Conservation (phyloP, 371 early-diverging fungal genomes). For the Cokeromyces recurvatus region DNA sequence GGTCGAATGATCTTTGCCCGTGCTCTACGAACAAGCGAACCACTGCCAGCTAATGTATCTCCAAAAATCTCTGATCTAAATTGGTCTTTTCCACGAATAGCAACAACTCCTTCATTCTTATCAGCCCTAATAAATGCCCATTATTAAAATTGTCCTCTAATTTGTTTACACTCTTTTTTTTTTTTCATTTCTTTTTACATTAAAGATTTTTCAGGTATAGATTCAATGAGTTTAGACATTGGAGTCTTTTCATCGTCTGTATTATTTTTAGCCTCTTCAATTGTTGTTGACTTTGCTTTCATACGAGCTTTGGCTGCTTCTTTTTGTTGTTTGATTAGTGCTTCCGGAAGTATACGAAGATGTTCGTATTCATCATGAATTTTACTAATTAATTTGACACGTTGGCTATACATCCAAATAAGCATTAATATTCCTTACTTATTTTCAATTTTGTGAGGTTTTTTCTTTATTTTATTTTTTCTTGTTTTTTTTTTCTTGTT, state of each 20-base stretch:
- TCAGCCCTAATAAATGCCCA: too few relatives aligned
- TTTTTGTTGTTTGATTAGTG: slow-evolving; percentile 52
- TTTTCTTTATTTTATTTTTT: too few relatives aligned
- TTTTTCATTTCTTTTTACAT: too few relatives aligned
- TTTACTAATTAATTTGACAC: slow-evolving; percentile 69
- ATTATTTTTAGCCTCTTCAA: slow-evolving; percentile 37
- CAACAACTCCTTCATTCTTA: slow-evolving; percentile 38
- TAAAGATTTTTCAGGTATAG: slow-evolving; percentile 31
- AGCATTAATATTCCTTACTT: too few relatives aligned
- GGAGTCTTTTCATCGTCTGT: slow-evolving; percentile 9
- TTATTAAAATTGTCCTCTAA: too few relatives aligned
- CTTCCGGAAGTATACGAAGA: slow-evolving; percentile 62
- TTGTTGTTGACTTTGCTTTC: slow-evolving; percentile 19
- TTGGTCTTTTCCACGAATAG: slow-evolving; percentile 41
- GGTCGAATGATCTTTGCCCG: slow-evolving; percentile 60
- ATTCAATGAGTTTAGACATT: slow-evolving; percentile 38
- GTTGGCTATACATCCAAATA: slow-evolving; percentile 47
- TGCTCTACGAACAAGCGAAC: slow-evolving; percentile 58
- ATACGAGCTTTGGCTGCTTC: slow-evolving; percentile 42
- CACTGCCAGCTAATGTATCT: slow-evolving; percentile 40
- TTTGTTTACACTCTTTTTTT: too few relatives aligned
- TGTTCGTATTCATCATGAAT: slow-evolving; percentile 70
- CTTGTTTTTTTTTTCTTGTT: too few relatives aligned
- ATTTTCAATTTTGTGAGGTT: too few relatives aligned
- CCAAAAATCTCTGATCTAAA: slow-evolving; percentile 48